Conservation (phyloP, 2,329 filamentous ascomycete species). For the Biscogniauxia mediterranea region DNA sequence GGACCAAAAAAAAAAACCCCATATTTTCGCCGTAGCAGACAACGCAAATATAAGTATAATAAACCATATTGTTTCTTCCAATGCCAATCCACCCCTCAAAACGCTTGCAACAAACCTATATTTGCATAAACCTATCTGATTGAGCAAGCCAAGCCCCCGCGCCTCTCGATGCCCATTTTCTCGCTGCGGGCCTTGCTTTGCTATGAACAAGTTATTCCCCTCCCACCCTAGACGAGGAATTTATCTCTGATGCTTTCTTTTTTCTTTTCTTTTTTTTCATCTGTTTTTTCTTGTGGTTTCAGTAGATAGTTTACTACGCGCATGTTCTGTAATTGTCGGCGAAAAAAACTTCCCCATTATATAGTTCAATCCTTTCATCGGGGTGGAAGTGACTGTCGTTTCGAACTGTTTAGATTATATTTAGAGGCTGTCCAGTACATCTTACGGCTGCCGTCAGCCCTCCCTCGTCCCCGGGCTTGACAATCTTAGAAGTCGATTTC, state of each 20-base stretch:
- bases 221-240: too few species aligned
- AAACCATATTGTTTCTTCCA: neutral
- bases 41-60: neutral
- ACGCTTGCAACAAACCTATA: neutral
- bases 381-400: conserved; percentile 1
- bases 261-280: too few species aligned
- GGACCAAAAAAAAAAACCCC: too few species aligned
- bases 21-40: neutral
- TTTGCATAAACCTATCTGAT: neutral
- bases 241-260: too few species aligned
- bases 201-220: neutral
- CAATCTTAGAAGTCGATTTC: conserved; percentile 76
- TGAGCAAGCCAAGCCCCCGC: neutral
- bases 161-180: neutral
- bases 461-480: neutral
- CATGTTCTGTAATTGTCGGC: conserved; percentile 3
- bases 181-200: neutral
- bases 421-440: neutral
- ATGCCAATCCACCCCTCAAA: neutral
- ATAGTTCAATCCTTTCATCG: conserved; percentile 1
- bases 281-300: neutral
- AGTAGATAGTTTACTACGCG: neutral
- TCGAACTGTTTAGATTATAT: neutral
- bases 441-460: neutral
- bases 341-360: conserved; percentile 3